Evolutionary conservation across 495 filamentous ascomycete genomes (phyloP).

Genomic region (Penicillium macrosclerotiorum): DNA sequence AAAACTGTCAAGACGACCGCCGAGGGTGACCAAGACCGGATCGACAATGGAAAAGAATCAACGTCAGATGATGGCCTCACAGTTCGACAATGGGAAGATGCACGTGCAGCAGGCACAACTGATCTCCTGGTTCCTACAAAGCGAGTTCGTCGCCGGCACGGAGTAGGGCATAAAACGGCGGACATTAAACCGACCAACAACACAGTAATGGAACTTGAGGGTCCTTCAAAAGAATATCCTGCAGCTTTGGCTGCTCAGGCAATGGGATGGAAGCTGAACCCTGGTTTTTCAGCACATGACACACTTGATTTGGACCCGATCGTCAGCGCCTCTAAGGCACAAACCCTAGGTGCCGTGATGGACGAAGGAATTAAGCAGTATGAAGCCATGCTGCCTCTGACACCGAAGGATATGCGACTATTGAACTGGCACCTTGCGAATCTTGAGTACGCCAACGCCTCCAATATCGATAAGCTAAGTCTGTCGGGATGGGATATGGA

Average conservation of each 20-base stretch:
- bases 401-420: slow-evolving; percentile 79
- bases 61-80: slow-evolving; percentile 65
- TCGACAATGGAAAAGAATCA: slow-evolving; percentile 79
- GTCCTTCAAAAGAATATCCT: slow-evolving; percentile 59
- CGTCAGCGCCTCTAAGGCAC: slow-evolving; percentile 55
- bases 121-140: slow-evolving; percentile 41
- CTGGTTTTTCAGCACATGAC: slow-evolving; percentile 57
- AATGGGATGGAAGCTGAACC: slow-evolving; percentile 79
- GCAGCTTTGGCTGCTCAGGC: slow-evolving; percentile 66
- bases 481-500: slow-evolving; percentile 95
- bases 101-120: slow-evolving; percentile 43
- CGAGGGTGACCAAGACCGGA: slow-evolving; percentile 80
- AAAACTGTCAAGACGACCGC: slow-evolving; percentile 63
- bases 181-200: slow-evolving; percentile 34
- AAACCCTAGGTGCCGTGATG: slow-evolving; percentile 84
- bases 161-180: slow-evolving; percentile 45
- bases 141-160: slow-evolving; percentile 41
- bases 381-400: slow-evolving; percentile 75
- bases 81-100: slow-evolving; percentile 67
- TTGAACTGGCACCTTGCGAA: slow-evolving; percentile 99
- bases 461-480: slow-evolving; percentile 80
- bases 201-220: slow-evolving; percentile 54
- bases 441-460: slow-evolving; percentile 94
- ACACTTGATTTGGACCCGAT: slow-evolving; percentile 73
- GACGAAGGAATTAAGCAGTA: slow-evolving; percentile 88